These are phyloP conservation scores for Heterobasidion parviporum DNA, from an alignment of 1,284 basidiomycete species.

Conservation along the genomic window DNA sequence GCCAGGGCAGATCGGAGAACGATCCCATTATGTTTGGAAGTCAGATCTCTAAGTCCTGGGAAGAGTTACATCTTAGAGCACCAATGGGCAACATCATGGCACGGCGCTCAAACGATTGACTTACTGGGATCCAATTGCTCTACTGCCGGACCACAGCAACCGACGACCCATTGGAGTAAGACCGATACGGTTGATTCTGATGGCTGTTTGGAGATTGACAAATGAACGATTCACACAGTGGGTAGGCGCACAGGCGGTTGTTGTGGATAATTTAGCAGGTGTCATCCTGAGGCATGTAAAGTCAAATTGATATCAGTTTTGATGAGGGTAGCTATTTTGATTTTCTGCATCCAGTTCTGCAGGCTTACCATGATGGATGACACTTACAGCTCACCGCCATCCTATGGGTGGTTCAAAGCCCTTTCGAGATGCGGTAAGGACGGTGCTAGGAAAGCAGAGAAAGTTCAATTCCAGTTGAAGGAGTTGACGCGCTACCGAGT, in stretches of 20 bases:
- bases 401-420: not conserved
- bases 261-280: not conserved
- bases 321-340: too few relatives aligned
- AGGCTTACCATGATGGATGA: too few relatives aligned
- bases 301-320: not conserved
- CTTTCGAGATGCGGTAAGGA: not conserved
- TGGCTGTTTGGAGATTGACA: not conserved
- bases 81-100: not conserved
- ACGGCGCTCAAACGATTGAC: too few relatives aligned
- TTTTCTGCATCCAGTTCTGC: too few relatives aligned
- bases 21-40: not conserved
- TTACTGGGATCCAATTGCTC: not conserved
- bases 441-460: not conserved
- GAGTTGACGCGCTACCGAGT: too few relatives aligned
- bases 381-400: not conserved
- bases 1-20: conserved; percentile 10
- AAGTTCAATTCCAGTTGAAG: too few relatives aligned
- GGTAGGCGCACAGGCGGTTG: not conserved
- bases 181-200: not conserved
- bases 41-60: conserved; percentile 7
- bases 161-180: not conserved
- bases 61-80: conserved; percentile 1
- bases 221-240: not conserved
- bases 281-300: not conserved
- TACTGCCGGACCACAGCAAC: not conserved